These are phyloP conservation scores for Aspergillus japonicus DNA, from an alignment of 2,329 filamentous ascomycete genomes.

Conservation along the genomic window DNA sequence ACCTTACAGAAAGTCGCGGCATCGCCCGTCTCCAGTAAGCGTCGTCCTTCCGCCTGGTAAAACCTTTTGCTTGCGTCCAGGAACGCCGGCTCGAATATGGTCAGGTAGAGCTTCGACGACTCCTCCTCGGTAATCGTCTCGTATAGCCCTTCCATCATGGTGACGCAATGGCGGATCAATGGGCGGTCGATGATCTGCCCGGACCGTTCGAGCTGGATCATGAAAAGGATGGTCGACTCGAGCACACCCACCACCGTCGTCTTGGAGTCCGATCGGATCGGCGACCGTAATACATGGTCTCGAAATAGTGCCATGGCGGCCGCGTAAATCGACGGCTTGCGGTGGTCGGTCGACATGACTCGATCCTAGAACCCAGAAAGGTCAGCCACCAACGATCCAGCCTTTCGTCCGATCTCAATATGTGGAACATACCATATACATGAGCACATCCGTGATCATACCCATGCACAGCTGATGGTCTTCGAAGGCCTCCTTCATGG, in stretches of 20 bases:
- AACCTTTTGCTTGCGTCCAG: slow-evolving; percentile 68
- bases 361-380: slow-evolving; percentile 61
- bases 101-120: slow-evolving; percentile 77
- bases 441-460: slow-evolving; percentile 93
- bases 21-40: slow-evolving; percentile 73
- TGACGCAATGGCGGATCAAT: slow-evolving; percentile 76
- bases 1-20: slow-evolving; percentile 78
- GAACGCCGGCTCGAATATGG: slow-evolving; percentile 77
- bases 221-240: slow-evolving; percentile 79
- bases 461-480: slow-evolving; percentile 91
- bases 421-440: slow-evolving; percentile 71
- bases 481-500: slow-evolving; percentile 75
- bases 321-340: slow-evolving; percentile 75
- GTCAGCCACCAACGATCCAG: slow-evolving; percentile 1
- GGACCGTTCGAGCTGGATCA: slow-evolving; percentile 87
- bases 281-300: slow-evolving; percentile 73
- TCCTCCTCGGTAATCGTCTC: slow-evolving; percentile 77
- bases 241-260: slow-evolving; percentile 69
- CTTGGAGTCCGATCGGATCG: slow-evolving; percentile 44
- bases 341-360: slow-evolving; percentile 71
- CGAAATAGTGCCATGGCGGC: slow-evolving; percentile 85
- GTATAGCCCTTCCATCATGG: slow-evolving; percentile 88
- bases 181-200: slow-evolving; percentile 84
- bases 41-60: slow-evolving; percentile 73
- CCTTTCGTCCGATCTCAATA: not conserved